Evolutionary conservation across 305 asterid species (phyloP).

Genomic region (Fraxinus dipetala): DNA sequence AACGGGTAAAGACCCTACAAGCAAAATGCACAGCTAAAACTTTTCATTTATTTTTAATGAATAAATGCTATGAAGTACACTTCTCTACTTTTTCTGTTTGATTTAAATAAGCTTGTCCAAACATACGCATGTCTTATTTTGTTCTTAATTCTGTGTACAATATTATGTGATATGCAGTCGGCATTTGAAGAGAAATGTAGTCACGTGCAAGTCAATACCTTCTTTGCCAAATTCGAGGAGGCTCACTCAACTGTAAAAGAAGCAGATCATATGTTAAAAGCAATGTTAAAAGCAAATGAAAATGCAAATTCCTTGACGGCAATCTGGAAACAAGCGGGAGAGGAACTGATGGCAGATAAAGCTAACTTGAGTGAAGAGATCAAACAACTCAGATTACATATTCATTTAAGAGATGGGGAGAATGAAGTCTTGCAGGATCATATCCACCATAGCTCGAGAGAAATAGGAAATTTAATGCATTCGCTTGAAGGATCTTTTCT

Average conservation of each 20-base stretch:
- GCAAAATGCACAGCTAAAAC: neutral
- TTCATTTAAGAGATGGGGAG: slow-evolving; percentile 33
- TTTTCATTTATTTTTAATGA: neutral
- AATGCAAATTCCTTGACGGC: slow-evolving; percentile 45
- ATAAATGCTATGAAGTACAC: neutral
- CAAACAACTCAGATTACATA: slow-evolving; percentile 40
- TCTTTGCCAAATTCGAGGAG: slow-evolving; percentile 61
- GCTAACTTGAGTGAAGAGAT: slow-evolving; percentile 51
- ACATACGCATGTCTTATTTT: neutral
- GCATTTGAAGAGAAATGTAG: slow-evolving; percentile 28
- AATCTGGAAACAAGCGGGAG: slow-evolving; percentile 54
- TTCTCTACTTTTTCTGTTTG: neutral
- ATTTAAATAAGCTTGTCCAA: neutral
- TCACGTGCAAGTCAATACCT: slow-evolving; percentile 32
- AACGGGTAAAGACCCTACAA: slow-evolving; percentile 37
- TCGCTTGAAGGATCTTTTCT: slow-evolving; percentile 53
- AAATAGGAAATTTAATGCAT: slow-evolving; percentile 36
- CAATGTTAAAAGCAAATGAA: slow-evolving; percentile 53
- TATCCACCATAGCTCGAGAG: slow-evolving; percentile 35
- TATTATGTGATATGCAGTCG: slow-evolving; percentile 36
- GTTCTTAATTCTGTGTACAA: neutral
- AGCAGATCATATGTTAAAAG: slow-evolving; percentile 59
- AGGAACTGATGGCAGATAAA: slow-evolving; percentile 47
- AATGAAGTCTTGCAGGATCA: slow-evolving; percentile 41
- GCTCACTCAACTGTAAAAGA: slow-evolving; percentile 56